Conservation (phyloP, 371 early-diverging fungal genomes). For the Apophysomyces ossiformis region DNA sequence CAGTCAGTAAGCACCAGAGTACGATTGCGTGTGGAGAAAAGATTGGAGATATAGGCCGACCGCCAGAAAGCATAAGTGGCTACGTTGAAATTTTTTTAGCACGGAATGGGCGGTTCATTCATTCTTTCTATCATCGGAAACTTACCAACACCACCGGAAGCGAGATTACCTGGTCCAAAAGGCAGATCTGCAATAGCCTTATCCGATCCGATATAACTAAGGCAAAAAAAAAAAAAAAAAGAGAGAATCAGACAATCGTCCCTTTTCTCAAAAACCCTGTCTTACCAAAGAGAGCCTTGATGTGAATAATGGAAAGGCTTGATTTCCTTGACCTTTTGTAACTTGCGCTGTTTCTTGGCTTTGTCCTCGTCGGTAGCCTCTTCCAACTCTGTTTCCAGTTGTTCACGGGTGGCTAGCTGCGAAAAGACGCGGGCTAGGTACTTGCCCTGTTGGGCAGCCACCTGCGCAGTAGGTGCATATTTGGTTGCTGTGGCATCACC, state of each 20-base stretch:
- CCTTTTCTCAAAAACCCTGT: background rate
- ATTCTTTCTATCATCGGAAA: background rate
- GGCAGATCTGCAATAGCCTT: conserved; percentile 91
- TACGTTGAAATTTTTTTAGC: background rate
- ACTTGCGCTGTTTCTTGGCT: conserved; percentile 43
- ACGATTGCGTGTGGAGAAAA: conserved; percentile 85
- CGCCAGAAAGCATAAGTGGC: conserved; percentile 79
- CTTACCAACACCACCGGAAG: conserved; percentile 69
- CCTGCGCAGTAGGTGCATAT: conserved; percentile 92
- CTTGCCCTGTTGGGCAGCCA: conserved; percentile 89
- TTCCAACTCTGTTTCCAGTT: conserved; percentile 38
- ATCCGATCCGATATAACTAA: conserved; percentile 84
- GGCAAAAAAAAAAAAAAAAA: conserved; percentile 3
- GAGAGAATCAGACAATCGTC: too few species aligned
- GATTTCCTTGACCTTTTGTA: conserved; percentile 46
- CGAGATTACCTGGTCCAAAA: conserved; percentile 70
- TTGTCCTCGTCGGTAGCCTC: conserved; percentile 37
- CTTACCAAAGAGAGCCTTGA: conserved; percentile 84
- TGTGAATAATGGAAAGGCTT: conserved; percentile 83
- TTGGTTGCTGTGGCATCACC: conserved; percentile 90
- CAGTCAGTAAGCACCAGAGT: conserved; percentile 87
- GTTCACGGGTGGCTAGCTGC: conserved; percentile 54
- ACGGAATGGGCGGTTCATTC: background rate
- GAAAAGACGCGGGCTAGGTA: conserved; percentile 81
- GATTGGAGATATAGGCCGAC: conserved; percentile 70